Base-by-base conservation (phyloP, 805 yeast genomes). In the Candida manassasensis region DNA sequence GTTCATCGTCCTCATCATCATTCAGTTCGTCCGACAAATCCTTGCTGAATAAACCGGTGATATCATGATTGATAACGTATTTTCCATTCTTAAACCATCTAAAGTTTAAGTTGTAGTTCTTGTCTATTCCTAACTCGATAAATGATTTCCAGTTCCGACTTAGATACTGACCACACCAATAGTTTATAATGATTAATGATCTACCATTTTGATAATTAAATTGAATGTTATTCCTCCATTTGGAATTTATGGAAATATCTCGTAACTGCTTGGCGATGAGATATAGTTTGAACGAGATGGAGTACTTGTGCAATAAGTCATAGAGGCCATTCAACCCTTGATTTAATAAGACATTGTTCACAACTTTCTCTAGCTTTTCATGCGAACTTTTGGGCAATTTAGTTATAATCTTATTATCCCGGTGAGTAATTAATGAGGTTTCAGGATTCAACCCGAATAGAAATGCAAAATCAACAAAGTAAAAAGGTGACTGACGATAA, bases 391-490 rank as follows among this genome's bases (percentile, higher is more conserved):
- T 42, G 5, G 71, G 71, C 13, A 66, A 45, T 28, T 33, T 43
- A 2, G 69, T 63, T 21, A 47, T 44, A 8, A 49, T 38, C 15
- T 53, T 49, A 30, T 50, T 43, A 36, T 53, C 49, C 16, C 44
- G 43, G 35, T 61, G 60, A 11, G 63, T 52, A 12, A 60, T 60
- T 27, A 61, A 45, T 8, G 51, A 38, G 2, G 59, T 56, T 32
- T 61, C 67, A 4, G 59, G 65, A 40, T 60, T 61, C 18, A 71
- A 63, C 7, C 73, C 69, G 48, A 83, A 81, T 15, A 73, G 61
- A 37, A 88, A 73, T 37, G 76, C 70, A 57, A 88, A 82, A 53
- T 85, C 90, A 14, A 90, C 83, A 40, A 87, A 69, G 51, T 80
- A 84, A 47, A 84, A 81, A 11, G 87, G 87, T 0, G 87, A 75